Conservation (phyloP, 257 asterid species). For the Striga asiatica region DNA sequence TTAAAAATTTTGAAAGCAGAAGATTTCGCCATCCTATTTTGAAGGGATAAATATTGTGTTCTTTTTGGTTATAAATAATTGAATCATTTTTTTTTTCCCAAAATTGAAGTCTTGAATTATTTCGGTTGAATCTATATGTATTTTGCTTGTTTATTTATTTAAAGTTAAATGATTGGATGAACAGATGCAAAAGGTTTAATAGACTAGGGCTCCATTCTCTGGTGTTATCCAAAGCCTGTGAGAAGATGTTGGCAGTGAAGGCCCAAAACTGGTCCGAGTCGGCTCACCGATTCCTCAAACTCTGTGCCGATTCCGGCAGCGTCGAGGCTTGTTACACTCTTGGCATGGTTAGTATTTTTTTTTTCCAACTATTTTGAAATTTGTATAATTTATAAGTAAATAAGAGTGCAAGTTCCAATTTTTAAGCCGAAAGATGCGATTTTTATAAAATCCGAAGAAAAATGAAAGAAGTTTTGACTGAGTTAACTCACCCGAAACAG, state of each 20-base stretch:
- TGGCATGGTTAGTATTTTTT: constrained; percentile 58
- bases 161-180: too few relatives aligned
- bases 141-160: neutral
- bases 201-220: constrained; percentile 42
- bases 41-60: too few relatives aligned
- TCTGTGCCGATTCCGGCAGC: constrained; percentile 71
- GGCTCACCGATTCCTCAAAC: constrained; percentile 68
- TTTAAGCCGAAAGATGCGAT: too few relatives aligned
- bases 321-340: constrained; percentile 60
- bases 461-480: too few relatives aligned
- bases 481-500: constrained; percentile 23
- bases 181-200: constrained; percentile 69
- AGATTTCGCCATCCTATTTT: too few relatives aligned
- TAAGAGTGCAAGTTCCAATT: too few relatives aligned
- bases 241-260: constrained; percentile 37
- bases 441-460: too few relatives aligned
- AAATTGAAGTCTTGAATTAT: too few relatives aligned
- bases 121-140: too few relatives aligned
- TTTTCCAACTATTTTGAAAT: neutral
- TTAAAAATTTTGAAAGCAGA: too few relatives aligned
- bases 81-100: too few relatives aligned
- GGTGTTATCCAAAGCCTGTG: constrained; percentile 59
- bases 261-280: constrained; percentile 71
- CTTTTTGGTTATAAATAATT: too few relatives aligned
- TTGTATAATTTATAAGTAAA: neutral